Base-by-base conservation (phyloP, 2,329 filamentous ascomycete genomes). In the Endothia cerciana region DNA sequence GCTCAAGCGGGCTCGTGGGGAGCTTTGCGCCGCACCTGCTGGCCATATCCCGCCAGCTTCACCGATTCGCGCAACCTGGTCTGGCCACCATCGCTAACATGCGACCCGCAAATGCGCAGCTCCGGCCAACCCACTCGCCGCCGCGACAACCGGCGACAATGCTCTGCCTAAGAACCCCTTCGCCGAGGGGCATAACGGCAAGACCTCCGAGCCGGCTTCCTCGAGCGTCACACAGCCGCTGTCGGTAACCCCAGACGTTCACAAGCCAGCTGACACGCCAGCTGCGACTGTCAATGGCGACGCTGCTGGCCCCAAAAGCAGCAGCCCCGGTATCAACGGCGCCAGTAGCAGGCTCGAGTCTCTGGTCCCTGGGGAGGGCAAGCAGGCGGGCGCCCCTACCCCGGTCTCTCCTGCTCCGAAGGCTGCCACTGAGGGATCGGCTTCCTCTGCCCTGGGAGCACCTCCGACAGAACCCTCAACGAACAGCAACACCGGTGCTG, bases 101-200 rank as follows among this genome's bases (percentile, higher is more conserved):
- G 49, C 61, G 19, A 45, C 30, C 41, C 43, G 25, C 65, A 28
- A n/a, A 28, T 43, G 49, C 60, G 53, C 62, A 65, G 67, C 65
- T 58, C 60, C 58, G 25, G 53, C 40, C 38, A 47, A 45, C 38
- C 57, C 51, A 36, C 62, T 13, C 51, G 51, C 62, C 38, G 28
- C 57, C 25, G 49, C 58, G 33, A 43, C 62, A 7, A 43, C 63
- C 30, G 57, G 33, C 64, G 60, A 61, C 60, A 60, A 66, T 64
- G 64, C 66, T 57, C 60, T 56, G 60, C 49, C 57, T 7, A 66
- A 66, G 61, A 61, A 56, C 5, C 64, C 66, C 3, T 47, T 60
- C 17, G 36, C 64, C 55, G 60, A 62, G 8, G 53, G 47, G n/a
- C n/a, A 38, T 41, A 38, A 36, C 36, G 56, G 41, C 30, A 68